Evolutionary conservation across 1,284 basidiomycete genomes (phyloP).

Genomic region (Cryptococcus sp.): DNA sequence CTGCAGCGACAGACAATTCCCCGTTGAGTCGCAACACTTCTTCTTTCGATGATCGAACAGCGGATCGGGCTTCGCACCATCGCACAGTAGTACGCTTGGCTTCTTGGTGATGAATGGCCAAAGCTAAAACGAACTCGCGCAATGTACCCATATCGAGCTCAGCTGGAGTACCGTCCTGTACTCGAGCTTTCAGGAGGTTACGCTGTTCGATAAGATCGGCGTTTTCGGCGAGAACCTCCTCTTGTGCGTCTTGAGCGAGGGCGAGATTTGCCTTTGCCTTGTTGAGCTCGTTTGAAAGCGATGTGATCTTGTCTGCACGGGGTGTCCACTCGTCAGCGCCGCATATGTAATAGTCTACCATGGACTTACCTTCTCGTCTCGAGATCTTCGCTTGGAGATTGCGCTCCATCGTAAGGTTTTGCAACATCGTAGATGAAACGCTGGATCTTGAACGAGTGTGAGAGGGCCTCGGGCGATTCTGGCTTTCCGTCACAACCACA

Average conservation of each 20-base stretch:
- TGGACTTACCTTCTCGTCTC: slow-evolving; percentile 16
- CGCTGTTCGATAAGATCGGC: slow-evolving; percentile 12
- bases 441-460: slow-evolving; percentile 17
- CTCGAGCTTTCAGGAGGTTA: slow-evolving; percentile 7
- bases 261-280: slow-evolving; percentile 21
- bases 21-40: background rate
- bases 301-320: slow-evolving; percentile 15
- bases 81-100: background rate
- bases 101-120: slow-evolving; percentile 7
- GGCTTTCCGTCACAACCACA: background rate
- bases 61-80: slow-evolving; percentile 1
- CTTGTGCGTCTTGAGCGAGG: slow-evolving; percentile 22
- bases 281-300: slow-evolving; percentile 18
- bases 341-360: background rate
- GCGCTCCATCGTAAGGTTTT: slow-evolving; percentile 15
- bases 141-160: slow-evolving; percentile 1
- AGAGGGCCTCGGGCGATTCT: slow-evolving; percentile 6
- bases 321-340: background rate
- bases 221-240: slow-evolving; percentile 22
- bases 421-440: slow-evolving; percentile 8
- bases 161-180: slow-evolving; percentile 2
- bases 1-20: background rate
- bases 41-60: slow-evolving; percentile 4
- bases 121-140: slow-evolving; percentile 9
- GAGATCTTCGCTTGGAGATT: slow-evolving; percentile 15